Evolutionary conservation across 768 basidiomycete species (phyloP).

Genomic region (Amanita brunnescens): DNA sequence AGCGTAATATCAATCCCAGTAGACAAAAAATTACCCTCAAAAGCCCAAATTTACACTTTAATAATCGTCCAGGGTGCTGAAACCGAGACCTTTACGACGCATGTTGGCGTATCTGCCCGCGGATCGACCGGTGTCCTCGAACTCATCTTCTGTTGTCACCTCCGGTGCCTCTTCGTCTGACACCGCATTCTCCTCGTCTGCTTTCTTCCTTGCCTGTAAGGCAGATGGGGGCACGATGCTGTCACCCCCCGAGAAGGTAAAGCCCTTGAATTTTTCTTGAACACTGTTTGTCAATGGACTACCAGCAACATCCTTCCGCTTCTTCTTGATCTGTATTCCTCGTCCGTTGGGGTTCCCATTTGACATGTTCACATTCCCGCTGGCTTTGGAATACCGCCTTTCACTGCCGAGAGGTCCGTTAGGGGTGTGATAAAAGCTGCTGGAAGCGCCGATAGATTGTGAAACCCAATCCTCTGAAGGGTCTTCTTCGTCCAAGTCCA

Average conservation of each 20-base stretch:
- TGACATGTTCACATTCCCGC: conserved; percentile 1
- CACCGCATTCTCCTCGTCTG: conserved; percentile 46
- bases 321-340: conserved; percentile 48
- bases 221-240: conserved; percentile 41
- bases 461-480: conserved; percentile 66
- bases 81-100: conserved; percentile 38
- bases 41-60: background rate
- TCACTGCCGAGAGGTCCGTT: conserved; percentile 76
- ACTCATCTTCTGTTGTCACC: conserved; percentile 67
- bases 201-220: conserved; percentile 31
- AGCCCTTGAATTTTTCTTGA: conserved; percentile 95
- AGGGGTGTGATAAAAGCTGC: conserved; percentile 46
- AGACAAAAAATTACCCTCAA: background rate
- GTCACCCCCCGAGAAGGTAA: conserved; percentile 79
- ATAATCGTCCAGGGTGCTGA: conserved; percentile 27
- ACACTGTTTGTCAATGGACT: conserved; percentile 84
- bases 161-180: conserved; percentile 43
- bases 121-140: conserved; percentile 52
- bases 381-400: conserved; percentile 9
- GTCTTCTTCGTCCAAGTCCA: conserved; percentile 50
- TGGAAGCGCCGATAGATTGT: conserved; percentile 29
- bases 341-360: conserved; percentile 13
- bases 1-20: background rate
- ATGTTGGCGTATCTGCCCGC: conserved; percentile 65
- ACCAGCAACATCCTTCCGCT: conserved; percentile 37